These are phyloP conservation scores for Lactarius akahatsu DNA, from an alignment of 768 basidiomycete species.

Conservation along the genomic window DNA sequence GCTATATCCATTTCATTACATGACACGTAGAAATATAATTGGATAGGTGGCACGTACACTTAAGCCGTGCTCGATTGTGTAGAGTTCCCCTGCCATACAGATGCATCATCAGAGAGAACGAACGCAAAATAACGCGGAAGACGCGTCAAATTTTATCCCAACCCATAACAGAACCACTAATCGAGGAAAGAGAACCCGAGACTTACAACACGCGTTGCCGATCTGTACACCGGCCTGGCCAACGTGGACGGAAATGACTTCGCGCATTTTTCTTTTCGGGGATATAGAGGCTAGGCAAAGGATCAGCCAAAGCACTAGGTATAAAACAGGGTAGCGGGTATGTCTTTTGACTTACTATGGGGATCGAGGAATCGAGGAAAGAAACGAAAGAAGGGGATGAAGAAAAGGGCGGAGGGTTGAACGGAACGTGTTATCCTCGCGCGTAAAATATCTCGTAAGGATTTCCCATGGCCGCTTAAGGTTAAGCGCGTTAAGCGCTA, in stretches of 20 bases:
- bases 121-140: neutral
- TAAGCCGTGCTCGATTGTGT: constrained; percentile 97
- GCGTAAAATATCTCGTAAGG: constrained; percentile 23
- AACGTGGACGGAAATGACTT: constrained; percentile 98
- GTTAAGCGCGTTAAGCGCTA: neutral
- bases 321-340: constrained; percentile 20
- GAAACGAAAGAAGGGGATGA: constrained; percentile 42
- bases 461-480: constrained; percentile 19
- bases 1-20: constrained; percentile 49
- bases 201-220: constrained; percentile 98
- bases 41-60: constrained; percentile 60
- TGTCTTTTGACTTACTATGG: constrained; percentile 24
- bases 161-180: neutral
- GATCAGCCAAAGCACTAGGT: constrained; percentile 3
- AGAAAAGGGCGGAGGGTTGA: constrained; percentile 38
- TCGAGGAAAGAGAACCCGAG: constrained; percentile 24
- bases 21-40: constrained; percentile 10
- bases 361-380: constrained; percentile 32
- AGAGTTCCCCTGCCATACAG: constrained; percentile 80
- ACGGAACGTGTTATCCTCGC: constrained; percentile 31
- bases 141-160: constrained; percentile 29
- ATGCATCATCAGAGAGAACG: neutral
- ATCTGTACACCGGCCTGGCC: constrained; percentile 98
- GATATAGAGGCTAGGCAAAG: constrained; percentile 17
- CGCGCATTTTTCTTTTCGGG: constrained; percentile 62